These are phyloP conservation scores for Termitomyces heimii DNA, from an alignment of 768 basidiomycete species.

Conservation along the genomic window DNA sequence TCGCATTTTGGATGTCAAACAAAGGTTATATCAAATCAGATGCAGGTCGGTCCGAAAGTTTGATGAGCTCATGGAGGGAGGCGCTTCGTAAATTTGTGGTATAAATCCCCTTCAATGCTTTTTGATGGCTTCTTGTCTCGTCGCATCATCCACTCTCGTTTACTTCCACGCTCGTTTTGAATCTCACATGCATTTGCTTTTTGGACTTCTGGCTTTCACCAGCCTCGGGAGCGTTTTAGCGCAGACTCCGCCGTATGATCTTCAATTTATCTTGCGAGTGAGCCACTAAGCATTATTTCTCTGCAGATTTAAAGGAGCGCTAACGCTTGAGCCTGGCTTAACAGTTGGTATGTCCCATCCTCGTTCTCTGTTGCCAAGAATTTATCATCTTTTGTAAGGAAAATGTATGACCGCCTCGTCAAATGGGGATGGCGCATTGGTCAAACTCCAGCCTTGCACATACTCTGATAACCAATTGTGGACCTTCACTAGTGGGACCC, in stretches of 20 bases:
- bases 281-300: background rate
- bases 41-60: too few species aligned
- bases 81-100: background rate
- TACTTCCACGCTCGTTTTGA: background rate
- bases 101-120: background rate
- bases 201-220: background rate
- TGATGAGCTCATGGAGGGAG: background rate
- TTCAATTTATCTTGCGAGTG: background rate
- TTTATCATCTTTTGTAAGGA: conserved; percentile 19
- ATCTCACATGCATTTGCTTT: background rate
- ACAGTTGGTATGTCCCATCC: conserved; percentile 27
- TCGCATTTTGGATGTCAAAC: background rate
- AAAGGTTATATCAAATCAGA: background rate
- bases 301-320: conserved; percentile 32
- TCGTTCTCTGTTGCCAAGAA: background rate
- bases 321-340: conserved; percentile 38
- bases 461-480: conserved; percentile 42
- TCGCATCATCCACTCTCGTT: background rate
- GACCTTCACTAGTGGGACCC: conserved; percentile 35
- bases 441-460: conserved; percentile 28
- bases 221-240: background rate
- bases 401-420: conserved; percentile 47
- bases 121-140: background rate
- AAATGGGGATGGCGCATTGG: conserved; percentile 42
- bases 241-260: background rate